Percentiles rank a stretch among this genome's conserved stretches.
phyloP scores from a whole-genome alignment of 2,329 filamentous ascomycete genomes.

The Colletotrichum sp. region DNA sequence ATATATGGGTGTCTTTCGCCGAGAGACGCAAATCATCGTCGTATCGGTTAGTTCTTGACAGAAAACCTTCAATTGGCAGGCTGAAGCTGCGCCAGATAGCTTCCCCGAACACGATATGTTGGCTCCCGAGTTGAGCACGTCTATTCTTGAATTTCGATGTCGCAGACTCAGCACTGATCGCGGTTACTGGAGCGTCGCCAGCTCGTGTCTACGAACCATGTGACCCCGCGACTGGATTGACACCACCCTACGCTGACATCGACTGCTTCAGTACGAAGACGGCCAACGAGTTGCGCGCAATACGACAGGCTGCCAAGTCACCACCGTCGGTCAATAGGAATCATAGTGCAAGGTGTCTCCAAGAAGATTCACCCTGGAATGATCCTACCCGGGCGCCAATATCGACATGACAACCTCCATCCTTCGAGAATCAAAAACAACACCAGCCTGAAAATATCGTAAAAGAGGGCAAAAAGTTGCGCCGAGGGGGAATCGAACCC shows the following conservation, averaged over 20 bases:
- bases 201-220: not conserved
- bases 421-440: not conserved
- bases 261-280: not conserved
- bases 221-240: not conserved
- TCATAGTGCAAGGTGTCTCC: too few relatives aligned
- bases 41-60: not conserved
- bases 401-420: not conserved
- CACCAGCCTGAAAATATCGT: not conserved
- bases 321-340: not conserved
- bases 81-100: not conserved
- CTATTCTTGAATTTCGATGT: accelerated
- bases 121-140: accelerated
- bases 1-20: not conserved
- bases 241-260: not conserved
- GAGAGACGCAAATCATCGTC: not conserved
- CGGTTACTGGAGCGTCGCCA: not conserved
- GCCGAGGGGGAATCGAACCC: conserved; percentile 20
- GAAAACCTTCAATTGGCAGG: not conserved
- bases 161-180: not conserved
- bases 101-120: not conserved
- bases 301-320: not conserved
- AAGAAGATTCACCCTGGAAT: too few relatives aligned
- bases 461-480: not conserved
- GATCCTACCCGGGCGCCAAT: not conserved
- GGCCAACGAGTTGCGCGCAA: not conserved